These are phyloP conservation scores for Salix viminalis DNA, from an alignment of 345 rosid genomes.

Conservation along the genomic window DNA sequence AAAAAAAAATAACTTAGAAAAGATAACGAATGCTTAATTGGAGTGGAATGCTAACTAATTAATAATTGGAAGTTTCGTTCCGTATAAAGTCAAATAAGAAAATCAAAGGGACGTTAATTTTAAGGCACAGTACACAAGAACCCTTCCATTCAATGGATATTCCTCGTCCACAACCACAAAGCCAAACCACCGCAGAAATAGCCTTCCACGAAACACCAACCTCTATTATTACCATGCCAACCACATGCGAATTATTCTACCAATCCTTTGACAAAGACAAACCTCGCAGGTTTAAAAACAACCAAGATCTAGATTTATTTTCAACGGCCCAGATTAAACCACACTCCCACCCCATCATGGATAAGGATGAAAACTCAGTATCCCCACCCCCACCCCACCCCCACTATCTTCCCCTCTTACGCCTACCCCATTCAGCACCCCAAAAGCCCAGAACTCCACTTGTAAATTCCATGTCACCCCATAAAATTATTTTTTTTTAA, in stretches of 20 bases:
- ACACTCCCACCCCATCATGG: neutral
- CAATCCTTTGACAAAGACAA: constrained; percentile 10
- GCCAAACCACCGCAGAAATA: neutral
- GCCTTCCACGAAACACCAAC: constrained; percentile 2
- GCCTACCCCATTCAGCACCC: constrained; percentile 7
- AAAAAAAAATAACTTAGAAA: too few species aligned
- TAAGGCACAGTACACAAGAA: too few species aligned
- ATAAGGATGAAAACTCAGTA: constrained; percentile 38
- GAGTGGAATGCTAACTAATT: too few species aligned
- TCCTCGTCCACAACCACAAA: neutral
- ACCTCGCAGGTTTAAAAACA: constrained; percentile 15
- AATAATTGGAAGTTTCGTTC: too few species aligned
- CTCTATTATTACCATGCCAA: neutral
- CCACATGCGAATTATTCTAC: constrained; percentile 19
- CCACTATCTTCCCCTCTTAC: neutral
- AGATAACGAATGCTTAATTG: too few species aligned
- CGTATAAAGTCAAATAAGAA: too few species aligned
- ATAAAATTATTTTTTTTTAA: neutral
- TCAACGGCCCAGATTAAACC: constrained; percentile 12
- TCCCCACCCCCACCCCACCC: neutral
- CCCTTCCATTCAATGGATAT: too few species aligned
- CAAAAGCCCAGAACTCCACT: constrained; percentile 1
- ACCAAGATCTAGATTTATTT: neutral
- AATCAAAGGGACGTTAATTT: too few species aligned
- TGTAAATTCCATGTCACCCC: constrained; percentile 15